Percentiles rank a stretch among this genome's conserved stretches.
phyloP scores from a whole-genome alignment of 805 yeast species.

The Ogataea paraovalis region DNA sequence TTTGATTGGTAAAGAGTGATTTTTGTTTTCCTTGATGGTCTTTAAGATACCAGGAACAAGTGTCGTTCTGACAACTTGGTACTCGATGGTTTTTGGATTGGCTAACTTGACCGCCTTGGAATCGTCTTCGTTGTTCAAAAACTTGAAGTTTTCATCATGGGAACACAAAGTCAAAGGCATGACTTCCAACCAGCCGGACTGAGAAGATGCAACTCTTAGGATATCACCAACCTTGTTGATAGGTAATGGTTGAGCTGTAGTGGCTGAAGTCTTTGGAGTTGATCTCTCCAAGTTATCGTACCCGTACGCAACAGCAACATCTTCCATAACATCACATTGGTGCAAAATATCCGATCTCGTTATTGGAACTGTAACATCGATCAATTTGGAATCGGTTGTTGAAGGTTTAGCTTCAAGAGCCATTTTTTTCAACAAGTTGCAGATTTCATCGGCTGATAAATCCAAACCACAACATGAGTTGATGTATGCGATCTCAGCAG shows the following conservation, averaged over 20 bases:
- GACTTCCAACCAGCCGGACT: slow-evolving; percentile 94
- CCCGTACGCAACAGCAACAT: slow-evolving; percentile 95
- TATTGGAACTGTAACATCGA: slow-evolving; percentile 76
- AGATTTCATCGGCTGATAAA: slow-evolving; percentile 63
- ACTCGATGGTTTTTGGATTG: slow-evolving; percentile 94
- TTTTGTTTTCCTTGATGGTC: slow-evolving; percentile 93
- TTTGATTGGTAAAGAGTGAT: slow-evolving; percentile 89
- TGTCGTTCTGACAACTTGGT: slow-evolving; percentile 96
- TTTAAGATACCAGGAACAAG: slow-evolving; percentile 91
- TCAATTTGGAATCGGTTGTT: slow-evolving; percentile 39
- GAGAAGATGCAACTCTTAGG: slow-evolving; percentile 84
- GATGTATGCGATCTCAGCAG: slow-evolving; percentile 78
- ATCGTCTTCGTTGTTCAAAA: slow-evolving; percentile 66
- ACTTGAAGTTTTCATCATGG: slow-evolving; percentile 93
- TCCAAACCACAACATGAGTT: slow-evolving; percentile 90
- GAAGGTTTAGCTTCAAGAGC: slow-evolving; percentile 63
- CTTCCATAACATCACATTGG: slow-evolving; percentile 98
- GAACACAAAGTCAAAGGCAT: slow-evolving; percentile 94
- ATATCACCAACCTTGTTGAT: slow-evolving; percentile 90
- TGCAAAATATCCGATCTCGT: slow-evolving; percentile 96
- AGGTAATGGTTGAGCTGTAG: slow-evolving; percentile 84
- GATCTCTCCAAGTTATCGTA: slow-evolving; percentile 83
- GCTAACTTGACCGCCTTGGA: slow-evolving; percentile 84
- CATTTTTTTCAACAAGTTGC: slow-evolving; percentile 72
- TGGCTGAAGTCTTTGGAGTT: slow-evolving; percentile 70